phyloP scores from a whole-genome alignment of 306 rosid species.

The Delonix regia region DNA sequence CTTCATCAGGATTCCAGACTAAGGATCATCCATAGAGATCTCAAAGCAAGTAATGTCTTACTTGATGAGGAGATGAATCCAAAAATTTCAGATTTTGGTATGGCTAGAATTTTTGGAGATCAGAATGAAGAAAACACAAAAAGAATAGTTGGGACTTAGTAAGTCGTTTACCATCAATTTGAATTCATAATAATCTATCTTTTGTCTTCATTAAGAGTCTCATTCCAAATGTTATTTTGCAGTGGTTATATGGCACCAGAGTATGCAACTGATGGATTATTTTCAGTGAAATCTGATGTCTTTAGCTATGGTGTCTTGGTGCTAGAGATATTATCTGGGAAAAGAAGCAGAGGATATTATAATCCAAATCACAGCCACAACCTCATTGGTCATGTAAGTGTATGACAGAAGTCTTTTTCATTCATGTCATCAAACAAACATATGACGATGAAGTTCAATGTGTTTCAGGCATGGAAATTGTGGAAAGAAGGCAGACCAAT shows the following conservation, averaged over 20 bases:
- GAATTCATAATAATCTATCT: neutral
- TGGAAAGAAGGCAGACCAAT: conserved; percentile 59
- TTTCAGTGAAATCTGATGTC: conserved; percentile 57
- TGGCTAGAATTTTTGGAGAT: conserved; percentile 68
- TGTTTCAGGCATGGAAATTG: conserved; percentile 63
- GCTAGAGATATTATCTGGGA: conserved; percentile 60
- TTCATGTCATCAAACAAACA: neutral
- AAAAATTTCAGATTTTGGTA: conserved; percentile 74
- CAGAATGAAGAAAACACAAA: conserved; percentile 63
- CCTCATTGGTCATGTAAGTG: conserved; percentile 68
- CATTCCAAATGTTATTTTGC: conserved; percentile 13
- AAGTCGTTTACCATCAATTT: conserved; percentile 37
- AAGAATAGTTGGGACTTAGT: conserved; percentile 74
- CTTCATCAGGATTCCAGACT: conserved; percentile 69
- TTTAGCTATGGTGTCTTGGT: conserved; percentile 56
- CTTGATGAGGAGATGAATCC: conserved; percentile 64
- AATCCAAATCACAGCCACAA: conserved; percentile 45
- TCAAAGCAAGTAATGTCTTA: conserved; percentile 69
- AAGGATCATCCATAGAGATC: conserved; percentile 65
- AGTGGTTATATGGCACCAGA: conserved; percentile 82
- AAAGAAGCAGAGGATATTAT: conserved; percentile 60
- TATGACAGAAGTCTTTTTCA: neutral
- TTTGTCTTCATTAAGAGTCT: neutral
- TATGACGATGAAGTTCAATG: conserved; percentile 2
- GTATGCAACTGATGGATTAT: conserved; percentile 58